Evolutionary conservation across 345 rosid genomes (phyloP).

Genomic region (Gossypium turneri): DNA sequence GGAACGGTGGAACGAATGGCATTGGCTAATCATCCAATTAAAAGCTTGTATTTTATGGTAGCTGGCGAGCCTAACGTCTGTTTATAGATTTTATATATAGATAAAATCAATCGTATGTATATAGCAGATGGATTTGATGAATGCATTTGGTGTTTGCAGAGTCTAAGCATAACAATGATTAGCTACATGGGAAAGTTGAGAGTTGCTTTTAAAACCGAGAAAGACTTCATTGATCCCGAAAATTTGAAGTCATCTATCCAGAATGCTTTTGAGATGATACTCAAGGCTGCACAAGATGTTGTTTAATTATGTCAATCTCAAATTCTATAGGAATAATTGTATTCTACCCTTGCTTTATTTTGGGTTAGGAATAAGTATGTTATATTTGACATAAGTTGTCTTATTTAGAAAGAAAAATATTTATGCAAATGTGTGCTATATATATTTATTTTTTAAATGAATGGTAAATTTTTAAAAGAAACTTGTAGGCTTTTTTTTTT

Average conservation of each 20-base stretch:
- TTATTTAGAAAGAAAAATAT: too few relatives aligned
- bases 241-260: slow-evolving; percentile 23
- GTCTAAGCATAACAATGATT: slow-evolving; percentile 19
- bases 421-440: too few relatives aligned
- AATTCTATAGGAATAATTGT: too few relatives aligned
- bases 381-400: too few relatives aligned
- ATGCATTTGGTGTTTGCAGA: slow-evolving; percentile 20
- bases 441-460: too few relatives aligned
- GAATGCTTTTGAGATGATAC: slow-evolving; percentile 23
- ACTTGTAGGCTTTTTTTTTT: too few relatives aligned
- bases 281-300: slow-evolving; percentile 15
- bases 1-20: slow-evolving; percentile 45
- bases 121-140: background rate
- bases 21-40: slow-evolving; percentile 41
- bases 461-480: too few relatives aligned
- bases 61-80: slow-evolving; percentile 41
- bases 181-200: slow-evolving; percentile 33
- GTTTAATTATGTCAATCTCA: background rate
- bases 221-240: slow-evolving; percentile 26
- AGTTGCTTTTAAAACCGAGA: slow-evolving; percentile 25
- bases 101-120: too few relatives aligned
- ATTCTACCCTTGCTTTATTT: too few relatives aligned
- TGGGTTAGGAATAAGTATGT: too few relatives aligned
- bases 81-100: background rate
- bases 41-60: slow-evolving; percentile 39